phyloP scores from a whole-genome alignment of 73 alveolate species.

The Stentor roeselii region DNA sequence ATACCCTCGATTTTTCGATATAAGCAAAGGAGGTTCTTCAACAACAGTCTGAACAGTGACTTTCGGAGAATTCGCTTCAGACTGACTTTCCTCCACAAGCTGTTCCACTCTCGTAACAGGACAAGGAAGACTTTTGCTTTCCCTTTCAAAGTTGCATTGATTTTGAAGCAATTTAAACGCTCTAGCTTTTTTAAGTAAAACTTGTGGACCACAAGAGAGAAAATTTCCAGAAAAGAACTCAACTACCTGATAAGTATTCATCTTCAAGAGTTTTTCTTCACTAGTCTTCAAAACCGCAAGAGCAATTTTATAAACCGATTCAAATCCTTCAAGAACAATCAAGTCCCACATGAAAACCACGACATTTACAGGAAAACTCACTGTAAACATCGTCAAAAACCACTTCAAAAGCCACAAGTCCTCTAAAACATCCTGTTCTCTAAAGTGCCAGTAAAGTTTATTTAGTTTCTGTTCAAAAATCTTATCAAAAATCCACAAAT shows the following conservation, averaged over 20 bases:
- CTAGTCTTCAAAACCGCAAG: neutral
- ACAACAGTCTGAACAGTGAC: neutral
- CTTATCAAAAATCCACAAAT: neutral
- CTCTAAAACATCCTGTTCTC: conserved; percentile 9
- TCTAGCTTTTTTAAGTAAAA: neutral
- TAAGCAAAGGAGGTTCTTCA: neutral
- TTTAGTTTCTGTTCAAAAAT: neutral
- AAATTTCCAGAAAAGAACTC: neutral
- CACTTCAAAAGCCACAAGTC: conserved; percentile 6
- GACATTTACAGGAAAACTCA: neutral
- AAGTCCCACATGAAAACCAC: conserved; percentile 1
- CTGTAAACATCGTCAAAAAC: neutral
- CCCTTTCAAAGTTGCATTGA: neutral
- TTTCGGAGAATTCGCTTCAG: neutral
- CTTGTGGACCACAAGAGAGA: neutral
- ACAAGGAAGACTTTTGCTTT: neutral
- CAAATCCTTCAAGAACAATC: neutral
- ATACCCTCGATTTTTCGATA: neutral
- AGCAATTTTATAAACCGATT: neutral
- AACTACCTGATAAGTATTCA: neutral
- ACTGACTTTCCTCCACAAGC: neutral
- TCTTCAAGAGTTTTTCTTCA: neutral
- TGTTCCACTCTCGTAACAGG: neutral
- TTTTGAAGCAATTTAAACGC: no score
- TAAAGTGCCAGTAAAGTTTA: conserved; percentile 20